phyloP scores from a whole-genome alignment of 176 grass and related monocot genomes.

The Carex myosuroides region DNA sequence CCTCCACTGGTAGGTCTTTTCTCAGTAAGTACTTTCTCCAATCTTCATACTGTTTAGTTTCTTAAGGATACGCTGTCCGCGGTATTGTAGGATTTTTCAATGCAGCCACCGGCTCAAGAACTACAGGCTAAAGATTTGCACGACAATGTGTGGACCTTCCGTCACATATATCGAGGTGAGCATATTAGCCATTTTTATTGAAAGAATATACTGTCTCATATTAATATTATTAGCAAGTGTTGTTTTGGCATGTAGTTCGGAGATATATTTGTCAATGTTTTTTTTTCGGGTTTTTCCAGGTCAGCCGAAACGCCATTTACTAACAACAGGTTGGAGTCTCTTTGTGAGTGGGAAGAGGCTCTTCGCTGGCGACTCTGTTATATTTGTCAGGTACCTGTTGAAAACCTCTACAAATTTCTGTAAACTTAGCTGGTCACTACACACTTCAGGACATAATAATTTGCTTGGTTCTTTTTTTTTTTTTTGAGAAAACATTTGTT shows the following conservation, averaged over 20 bases:
- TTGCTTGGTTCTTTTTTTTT: slow-evolving; percentile 1
- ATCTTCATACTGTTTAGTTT: neutral
- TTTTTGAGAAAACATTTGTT: neutral
- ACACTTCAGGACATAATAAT: neutral
- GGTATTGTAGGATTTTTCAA: slow-evolving; percentile 66
- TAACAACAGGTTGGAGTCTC: slow-evolving; percentile 97
- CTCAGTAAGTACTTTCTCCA: neutral
- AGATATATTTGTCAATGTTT: slow-evolving; percentile 6
- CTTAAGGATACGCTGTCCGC: neutral
- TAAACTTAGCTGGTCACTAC: neutral
- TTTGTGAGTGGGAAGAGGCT: slow-evolving; percentile 94
- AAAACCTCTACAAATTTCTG: neutral
- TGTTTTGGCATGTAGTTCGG: neutral
- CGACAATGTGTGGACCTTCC: slow-evolving; percentile 86
- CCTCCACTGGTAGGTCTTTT: slow-evolving; percentile 63
- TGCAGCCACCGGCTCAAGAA: slow-evolving; percentile 96
- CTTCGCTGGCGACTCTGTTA: slow-evolving; percentile 94
- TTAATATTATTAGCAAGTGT: neutral
- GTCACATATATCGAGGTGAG: slow-evolving; percentile 94
- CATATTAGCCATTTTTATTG: neutral
- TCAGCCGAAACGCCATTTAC: slow-evolving; percentile 92
- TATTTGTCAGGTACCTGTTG: slow-evolving; percentile 78
- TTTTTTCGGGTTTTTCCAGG: slow-evolving; percentile 40
- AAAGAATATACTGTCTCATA: neutral
- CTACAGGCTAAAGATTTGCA: slow-evolving; percentile 92